Conservation (phyloP, 2,329 filamentous ascomycete species). For the Aspergillus melleus region DNA sequence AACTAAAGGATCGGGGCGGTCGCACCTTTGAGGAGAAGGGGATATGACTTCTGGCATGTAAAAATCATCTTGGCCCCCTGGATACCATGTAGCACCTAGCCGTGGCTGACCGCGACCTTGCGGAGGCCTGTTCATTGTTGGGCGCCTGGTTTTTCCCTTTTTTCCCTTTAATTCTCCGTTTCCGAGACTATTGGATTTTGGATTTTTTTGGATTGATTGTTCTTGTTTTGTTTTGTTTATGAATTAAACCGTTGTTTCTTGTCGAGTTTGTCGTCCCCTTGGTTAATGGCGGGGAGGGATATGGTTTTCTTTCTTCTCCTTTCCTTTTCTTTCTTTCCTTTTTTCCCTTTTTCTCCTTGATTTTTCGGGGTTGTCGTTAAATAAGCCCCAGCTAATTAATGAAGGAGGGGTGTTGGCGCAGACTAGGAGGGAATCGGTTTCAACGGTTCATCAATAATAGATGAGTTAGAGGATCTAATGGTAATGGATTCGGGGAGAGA, state of each 20-base stretch:
- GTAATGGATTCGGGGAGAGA: no score
- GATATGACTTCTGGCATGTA: conserved; percentile 70
- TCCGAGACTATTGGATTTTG: conserved; percentile 3
- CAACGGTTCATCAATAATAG: not conserved
- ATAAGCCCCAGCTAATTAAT: not conserved
- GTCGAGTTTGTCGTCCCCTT: not conserved
- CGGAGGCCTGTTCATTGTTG: conserved; percentile 38
- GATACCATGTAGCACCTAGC: conserved; percentile 65
- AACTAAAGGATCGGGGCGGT: conserved; percentile 5
- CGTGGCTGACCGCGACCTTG: conserved; percentile 41
- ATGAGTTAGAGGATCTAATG: not conserved
- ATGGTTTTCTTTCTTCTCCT: not conserved
- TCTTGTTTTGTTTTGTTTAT: conserved; percentile 2
- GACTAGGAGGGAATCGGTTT: not conserved
- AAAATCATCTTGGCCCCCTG: conserved; percentile 67
- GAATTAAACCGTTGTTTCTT: not conserved
- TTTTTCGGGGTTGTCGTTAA: not conserved
- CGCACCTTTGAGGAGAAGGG: conserved; percentile 69
- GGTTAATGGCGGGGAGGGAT: not conserved
- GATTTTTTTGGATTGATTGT: conserved; percentile 9
- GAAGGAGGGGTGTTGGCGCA: not conserved
- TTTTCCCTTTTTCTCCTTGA: not conserved
- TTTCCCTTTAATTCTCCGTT: conserved; percentile 11
- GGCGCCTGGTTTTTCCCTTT: conserved; percentile 11
- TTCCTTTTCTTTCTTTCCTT: not conserved